Percentiles rank a stretch among this genome's conserved stretches.
Evolutionary conservation across 2,329 filamentous ascomycete genomes (phyloP).

Genomic region (Lomentospora prolificans): DNA sequence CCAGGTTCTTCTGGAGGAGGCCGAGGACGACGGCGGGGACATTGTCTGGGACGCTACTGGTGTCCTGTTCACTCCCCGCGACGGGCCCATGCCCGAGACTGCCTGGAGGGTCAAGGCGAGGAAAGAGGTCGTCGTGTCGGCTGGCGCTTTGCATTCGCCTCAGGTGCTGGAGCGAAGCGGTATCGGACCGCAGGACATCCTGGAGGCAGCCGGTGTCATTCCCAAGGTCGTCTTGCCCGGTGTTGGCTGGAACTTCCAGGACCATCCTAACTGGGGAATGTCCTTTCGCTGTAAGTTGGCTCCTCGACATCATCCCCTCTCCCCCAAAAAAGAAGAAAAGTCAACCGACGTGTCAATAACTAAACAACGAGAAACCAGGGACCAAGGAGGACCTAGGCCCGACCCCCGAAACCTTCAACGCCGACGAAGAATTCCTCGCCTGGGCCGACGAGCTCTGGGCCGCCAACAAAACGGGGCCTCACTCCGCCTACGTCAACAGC

Average conservation of each 20-base stretch:
- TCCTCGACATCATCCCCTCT: not conserved
- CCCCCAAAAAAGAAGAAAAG: not conserved
- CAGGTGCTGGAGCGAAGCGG: constrained; percentile 32
- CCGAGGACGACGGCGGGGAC: constrained; percentile 2
- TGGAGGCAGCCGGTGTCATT: constrained; percentile 32
- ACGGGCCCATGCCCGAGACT: constrained; percentile 7
- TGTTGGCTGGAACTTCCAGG: constrained; percentile 51
- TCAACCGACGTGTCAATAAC: no score
- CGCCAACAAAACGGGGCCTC: constrained; percentile 13
- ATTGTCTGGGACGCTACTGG: constrained; percentile 6
- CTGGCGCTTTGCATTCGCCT: constrained; percentile 31
- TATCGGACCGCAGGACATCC: constrained; percentile 24
- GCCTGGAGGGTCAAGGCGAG: constrained; percentile 12
- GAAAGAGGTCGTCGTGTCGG: constrained; percentile 30
- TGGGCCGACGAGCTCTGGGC: constrained; percentile 14
- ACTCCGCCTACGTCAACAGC: constrained; percentile 13
- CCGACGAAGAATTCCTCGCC: constrained; percentile 12
- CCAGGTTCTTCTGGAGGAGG: constrained; percentile 8
- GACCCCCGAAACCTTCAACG: constrained; percentile 14
- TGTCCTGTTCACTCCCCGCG: constrained; percentile 10
- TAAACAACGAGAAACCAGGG: not conserved
- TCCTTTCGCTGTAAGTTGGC: constrained; percentile 10
- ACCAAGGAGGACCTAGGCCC: constrained; percentile 14
- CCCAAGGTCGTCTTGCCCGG: constrained; percentile 47
- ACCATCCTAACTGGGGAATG: constrained; percentile 26